Evolutionary conservation across 495 filamentous ascomycete genomes (phyloP).

Genomic region (Xeromyces bisporus): DNA sequence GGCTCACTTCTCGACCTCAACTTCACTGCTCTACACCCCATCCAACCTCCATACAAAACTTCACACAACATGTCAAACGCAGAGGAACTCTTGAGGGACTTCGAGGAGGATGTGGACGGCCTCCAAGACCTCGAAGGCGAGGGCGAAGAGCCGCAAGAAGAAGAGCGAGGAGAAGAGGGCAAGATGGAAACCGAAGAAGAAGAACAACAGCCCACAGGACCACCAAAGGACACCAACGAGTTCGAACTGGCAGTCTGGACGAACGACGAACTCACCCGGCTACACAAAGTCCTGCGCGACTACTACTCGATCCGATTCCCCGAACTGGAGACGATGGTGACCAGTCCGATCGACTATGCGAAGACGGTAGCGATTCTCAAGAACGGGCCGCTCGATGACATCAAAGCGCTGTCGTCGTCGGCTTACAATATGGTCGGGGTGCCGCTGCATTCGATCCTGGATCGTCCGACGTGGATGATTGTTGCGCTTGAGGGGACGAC

Average conservation of each 20-base stretch:
- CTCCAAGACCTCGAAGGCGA: constrained; percentile 13
- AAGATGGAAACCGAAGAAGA: constrained; percentile 12
- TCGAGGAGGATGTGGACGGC: constrained; percentile 24
- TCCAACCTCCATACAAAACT: too few species aligned
- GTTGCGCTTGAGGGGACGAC: constrained; percentile 92
- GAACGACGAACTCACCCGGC: constrained; percentile 76
- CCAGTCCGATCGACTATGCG: constrained; percentile 84
- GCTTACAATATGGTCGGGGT: constrained; percentile 57
- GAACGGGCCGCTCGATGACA: constrained; percentile 82
- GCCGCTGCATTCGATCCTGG: constrained; percentile 61
- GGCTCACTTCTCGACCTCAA: too few species aligned
- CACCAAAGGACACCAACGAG: constrained; percentile 44
- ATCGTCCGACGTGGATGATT: constrained; percentile 83
- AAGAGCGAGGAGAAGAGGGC: constrained; percentile 4
- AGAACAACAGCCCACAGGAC: constrained; percentile 6
- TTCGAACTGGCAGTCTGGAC: constrained; percentile 87
- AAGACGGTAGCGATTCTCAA: constrained; percentile 87
- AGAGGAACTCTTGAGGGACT: constrained; percentile 30
- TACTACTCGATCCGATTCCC: constrained; percentile 91
- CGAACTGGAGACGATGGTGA: constrained; percentile 87
- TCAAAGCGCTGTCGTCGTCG: constrained; percentile 54
- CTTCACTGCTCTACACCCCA: too few species aligned
- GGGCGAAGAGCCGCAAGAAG: constrained; percentile 3
- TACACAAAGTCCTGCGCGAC: constrained; percentile 90
- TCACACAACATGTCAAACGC: constrained; percentile 28